Base-by-base conservation (phyloP, 208 protist genomes). In the Wallacemonas rigidus region DNA sequence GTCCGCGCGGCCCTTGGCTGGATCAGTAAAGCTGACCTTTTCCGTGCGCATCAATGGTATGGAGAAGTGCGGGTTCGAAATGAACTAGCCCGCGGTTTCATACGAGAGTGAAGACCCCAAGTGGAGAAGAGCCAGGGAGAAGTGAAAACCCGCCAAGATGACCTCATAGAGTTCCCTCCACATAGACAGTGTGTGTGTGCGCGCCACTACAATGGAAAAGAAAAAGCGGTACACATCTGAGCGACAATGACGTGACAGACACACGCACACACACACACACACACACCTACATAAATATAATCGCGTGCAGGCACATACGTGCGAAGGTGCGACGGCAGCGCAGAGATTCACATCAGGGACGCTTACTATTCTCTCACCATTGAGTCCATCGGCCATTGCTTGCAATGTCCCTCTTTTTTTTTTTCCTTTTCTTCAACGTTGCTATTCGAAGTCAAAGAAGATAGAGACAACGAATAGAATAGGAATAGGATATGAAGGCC, bases 31-130 rank as follows among this genome's bases (percentile, higher is more conserved):
- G 9, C 53, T 96, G 1, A 87, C 82, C 36, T 91, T 96, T 40
- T 87, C 81, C 2, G 86, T 96, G 12, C 76, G 86, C 43, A 78
- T 96, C 41, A 92, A 84, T 55, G 91, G 91, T 3, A 79, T 96
- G 72, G 75, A 82, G 36, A 80, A 80, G 48, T 88, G 80, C 17
- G 91, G 91, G n/a, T 93, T 90, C 69, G 88, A 93, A 40, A 41
- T 75, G 38, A 8, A 0, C 12, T 50, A 38, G 38, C 17, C 9
- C 5, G 6, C 36, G 9, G 9, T 38, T 5, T 6, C 57, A 8
- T 7, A n/a, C 36, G 38, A 50, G 45, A 50, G 8, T 14, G 45
- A 50, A 12, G 12, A 50, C 26, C 26, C 26, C 26, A 26, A 26
- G 26, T 26, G 26, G 26, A 26, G 26, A 26, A 26, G 26, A 26